Base-by-base conservation (phyloP, 2,329 filamentous ascomycete species). In the Pseudocercospora pini-densiflorae region DNA sequence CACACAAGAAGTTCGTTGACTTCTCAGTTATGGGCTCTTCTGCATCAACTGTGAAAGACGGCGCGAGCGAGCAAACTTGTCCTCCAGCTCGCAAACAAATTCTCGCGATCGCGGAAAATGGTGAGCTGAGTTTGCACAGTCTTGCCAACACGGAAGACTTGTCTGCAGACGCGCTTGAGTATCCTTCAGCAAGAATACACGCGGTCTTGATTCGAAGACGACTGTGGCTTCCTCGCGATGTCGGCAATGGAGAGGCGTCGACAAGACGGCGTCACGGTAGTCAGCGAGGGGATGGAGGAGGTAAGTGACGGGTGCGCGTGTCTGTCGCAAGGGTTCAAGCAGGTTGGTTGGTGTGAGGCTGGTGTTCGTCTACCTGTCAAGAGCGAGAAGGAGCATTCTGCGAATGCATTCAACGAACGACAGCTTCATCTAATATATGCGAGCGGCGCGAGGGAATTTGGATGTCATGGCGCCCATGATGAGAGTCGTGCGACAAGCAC, bases 31-130 rank as follows among this genome's bases (percentile, higher is more conserved):
- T 40, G 36, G 14, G 14, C 5, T 4, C 16, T 43, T 19, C 40
- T 19, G 40, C 40, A 43, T n/a, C 40, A 43, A 19, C 40, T 5
- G 14, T 43, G 16, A 43, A 19, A 43, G 16, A 43, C n/a, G 40
- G 3, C 16, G 7, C 14, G 2, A 14, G 40, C 47, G 23, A 51
- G 47, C 47, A 51, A 51, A 51, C 47, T 51, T 51, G 10, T 9
- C 47, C 47, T 51, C 47, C 21, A 5, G 33, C 12, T 14, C 53
- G 27, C 53, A 55, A 55, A 55, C 53, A 55, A 29, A 55, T 55
- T 21, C 53, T 55, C 27, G 27, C 53, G 5, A 55, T 55, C 14
- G 12, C 19, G 4, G 47, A 24, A 51, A 27, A 51, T 24, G 47
- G 47, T 6, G 47, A 24, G 9, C 4, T 51, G 47, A 19, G 19